A percentile compares a stretch with the other conserved stretches of the same genome.
These are phyloP conservation scores for Liriodendron chinense DNA, from an alignment of 164 flowering plant genomes.

Conservation along the genomic window DNA sequence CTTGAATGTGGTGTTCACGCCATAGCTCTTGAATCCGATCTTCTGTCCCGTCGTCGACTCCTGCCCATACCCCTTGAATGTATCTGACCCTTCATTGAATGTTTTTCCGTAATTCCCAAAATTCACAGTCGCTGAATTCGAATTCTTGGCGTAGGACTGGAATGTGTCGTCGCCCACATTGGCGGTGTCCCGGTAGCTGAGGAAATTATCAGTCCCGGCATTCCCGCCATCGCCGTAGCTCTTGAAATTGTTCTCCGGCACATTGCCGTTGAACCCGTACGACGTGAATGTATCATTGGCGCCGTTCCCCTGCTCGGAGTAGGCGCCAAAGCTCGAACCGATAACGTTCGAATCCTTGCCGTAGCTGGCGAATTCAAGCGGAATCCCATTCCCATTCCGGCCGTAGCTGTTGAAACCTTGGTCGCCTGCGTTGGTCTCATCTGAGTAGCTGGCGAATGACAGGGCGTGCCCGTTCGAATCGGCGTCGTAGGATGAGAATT, in stretches of 20 bases:
- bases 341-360: slow-evolving; percentile 44
- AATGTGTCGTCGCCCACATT: slow-evolving; percentile 74
- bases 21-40: slow-evolving; percentile 54
- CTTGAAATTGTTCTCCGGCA: slow-evolving; percentile 55
- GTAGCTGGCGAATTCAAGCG: slow-evolving; percentile 46
- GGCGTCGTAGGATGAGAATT: slow-evolving; percentile 53
- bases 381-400: slow-evolving; percentile 46
- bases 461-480: slow-evolving; percentile 28
- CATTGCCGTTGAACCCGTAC: slow-evolving; percentile 49
- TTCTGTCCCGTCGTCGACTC: slow-evolving; percentile 31
- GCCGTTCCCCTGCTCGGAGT: slow-evolving; percentile 48
- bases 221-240: slow-evolving; percentile 53
- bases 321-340: slow-evolving; percentile 50
- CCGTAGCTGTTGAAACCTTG: slow-evolving; percentile 58
- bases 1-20: slow-evolving; percentile 45
- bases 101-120: slow-evolving; percentile 74
- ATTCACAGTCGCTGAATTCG: slow-evolving; percentile 39
- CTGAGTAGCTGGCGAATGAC: slow-evolving; percentile 45
- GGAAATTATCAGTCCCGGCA: slow-evolving; percentile 39
- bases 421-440: slow-evolving; percentile 55
- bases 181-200: slow-evolving; percentile 55
- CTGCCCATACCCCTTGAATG: slow-evolving; percentile 62
- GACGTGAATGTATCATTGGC: slow-evolving; percentile 58
- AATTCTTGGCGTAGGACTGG: slow-evolving; percentile 54
- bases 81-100: slow-evolving; percentile 54